Evolutionary conservation across 1,284 basidiomycete genomes (phyloP).

Genomic region (Pascua sp.): DNA sequence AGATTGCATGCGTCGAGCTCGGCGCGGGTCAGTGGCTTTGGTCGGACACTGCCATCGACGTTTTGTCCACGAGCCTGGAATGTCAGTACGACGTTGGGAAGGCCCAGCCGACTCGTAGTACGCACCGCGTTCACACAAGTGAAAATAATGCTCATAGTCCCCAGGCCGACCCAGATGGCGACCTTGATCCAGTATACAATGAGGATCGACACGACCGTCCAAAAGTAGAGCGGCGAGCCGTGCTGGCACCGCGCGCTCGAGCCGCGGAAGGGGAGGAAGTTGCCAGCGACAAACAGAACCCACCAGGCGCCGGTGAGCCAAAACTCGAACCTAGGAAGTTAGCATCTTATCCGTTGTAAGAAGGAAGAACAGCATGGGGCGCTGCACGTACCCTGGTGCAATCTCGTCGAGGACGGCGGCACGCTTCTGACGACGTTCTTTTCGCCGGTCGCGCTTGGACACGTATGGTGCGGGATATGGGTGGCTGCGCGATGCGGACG

Average conservation of each 20-base stretch:
- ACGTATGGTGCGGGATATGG: not conserved
- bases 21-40: not conserved
- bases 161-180: conserved; percentile 24
- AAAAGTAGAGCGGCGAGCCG: conserved; percentile 35
- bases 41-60: not conserved
- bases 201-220: conserved; percentile 34
- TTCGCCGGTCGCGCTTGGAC: not conserved
- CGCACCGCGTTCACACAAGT: not conserved
- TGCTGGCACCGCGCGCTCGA: conserved; percentile 24
- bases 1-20: conserved; percentile 22
- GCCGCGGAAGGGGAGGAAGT: conserved; percentile 30
- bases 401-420: not conserved
- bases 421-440: not conserved
- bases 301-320: not conserved
- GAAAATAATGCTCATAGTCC: not conserved
- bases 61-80: not conserved
- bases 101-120: not conserved
- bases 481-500: too few relatives aligned
- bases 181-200: conserved; percentile 26
- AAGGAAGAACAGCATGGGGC: not conserved
- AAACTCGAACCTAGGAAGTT: not conserved
- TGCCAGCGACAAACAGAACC: conserved; percentile 25
- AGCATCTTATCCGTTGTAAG: not conserved
- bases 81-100: conserved; percentile 1
- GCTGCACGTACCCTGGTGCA: not conserved